These are phyloP conservation scores for Fomitopsis schrenkii DNA, from an alignment of 1,284 basidiomycete species.

Conservation along the genomic window DNA sequence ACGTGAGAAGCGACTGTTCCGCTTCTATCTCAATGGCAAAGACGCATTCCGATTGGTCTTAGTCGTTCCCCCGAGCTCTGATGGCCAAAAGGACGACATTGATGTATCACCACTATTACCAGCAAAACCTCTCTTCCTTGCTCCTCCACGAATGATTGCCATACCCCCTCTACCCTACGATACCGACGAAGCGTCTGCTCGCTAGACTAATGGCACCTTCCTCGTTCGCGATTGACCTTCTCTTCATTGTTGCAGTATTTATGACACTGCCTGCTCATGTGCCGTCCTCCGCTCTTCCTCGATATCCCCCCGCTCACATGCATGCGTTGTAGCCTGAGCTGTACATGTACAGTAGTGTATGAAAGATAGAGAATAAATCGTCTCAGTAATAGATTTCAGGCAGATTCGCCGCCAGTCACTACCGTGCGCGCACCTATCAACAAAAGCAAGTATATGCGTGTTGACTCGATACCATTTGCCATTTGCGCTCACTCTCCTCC, in stretches of 20 bases:
- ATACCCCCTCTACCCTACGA: constrained; percentile 13
- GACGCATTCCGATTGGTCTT: constrained; percentile 79
- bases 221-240: no score
- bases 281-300: neutral
- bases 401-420: no score
- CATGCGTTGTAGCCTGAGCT: neutral
- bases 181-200: constrained; percentile 2
- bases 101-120: constrained; percentile 5
- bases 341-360: neutral
- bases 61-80: constrained; percentile 37
- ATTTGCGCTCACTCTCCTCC: no score
- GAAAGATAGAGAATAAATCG: neutral
- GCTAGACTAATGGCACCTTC: neutral
- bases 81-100: constrained; percentile 14
- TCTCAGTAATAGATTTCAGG: no score
- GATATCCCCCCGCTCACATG: neutral
- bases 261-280: neutral
- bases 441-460: no score
- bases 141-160: constrained; percentile 20
- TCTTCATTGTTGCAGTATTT: neutral
- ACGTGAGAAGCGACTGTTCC: constrained; percentile 88
- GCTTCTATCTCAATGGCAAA: constrained; percentile 96
- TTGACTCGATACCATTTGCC: no score
- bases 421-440: no score
- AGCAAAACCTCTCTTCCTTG: constrained; percentile 15